Percentiles rank a stretch among this genome's conserved stretches.
Conservation (phyloP, 2,329 filamentous ascomycete genomes). For the Colletotrichum orbiculare region DNA sequence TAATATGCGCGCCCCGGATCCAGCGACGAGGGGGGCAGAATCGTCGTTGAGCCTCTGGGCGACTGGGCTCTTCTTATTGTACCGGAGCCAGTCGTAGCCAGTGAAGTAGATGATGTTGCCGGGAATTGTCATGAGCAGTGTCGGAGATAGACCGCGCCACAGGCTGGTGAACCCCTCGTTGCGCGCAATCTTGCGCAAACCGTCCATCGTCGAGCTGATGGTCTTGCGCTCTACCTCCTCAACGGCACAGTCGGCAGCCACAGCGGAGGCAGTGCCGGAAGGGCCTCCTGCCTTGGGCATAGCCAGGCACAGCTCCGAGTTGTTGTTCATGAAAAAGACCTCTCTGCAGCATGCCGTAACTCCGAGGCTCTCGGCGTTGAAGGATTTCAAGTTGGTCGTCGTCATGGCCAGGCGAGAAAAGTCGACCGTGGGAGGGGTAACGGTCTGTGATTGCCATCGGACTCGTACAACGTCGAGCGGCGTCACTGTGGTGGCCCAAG, state of each 20-base stretch:
- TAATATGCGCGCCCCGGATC: slow-evolving; percentile 79
- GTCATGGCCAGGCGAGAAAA: slow-evolving; percentile 67
- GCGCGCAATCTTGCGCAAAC: slow-evolving; percentile 90
- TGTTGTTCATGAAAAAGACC: slow-evolving; percentile 95
- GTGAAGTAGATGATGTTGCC: slow-evolving; percentile 99
- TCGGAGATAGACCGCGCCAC: slow-evolving; percentile 95
- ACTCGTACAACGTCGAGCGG: slow-evolving; percentile 97
- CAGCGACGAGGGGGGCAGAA: slow-evolving; percentile 83
- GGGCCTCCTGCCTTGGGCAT: slow-evolving; percentile 65
- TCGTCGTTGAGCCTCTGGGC: slow-evolving; percentile 70
- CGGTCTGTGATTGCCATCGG: slow-evolving; percentile 86
- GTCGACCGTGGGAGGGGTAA: slow-evolving; percentile 61
- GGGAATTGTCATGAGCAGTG: slow-evolving; percentile 91
- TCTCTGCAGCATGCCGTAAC: slow-evolving; percentile 96
- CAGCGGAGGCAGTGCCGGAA: slow-evolving; percentile 57
- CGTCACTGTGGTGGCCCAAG: slow-evolving; percentile 71
- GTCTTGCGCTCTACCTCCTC: slow-evolving; percentile 86
- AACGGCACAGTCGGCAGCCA: slow-evolving; percentile 79
- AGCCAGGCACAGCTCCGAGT: slow-evolving; percentile 83
- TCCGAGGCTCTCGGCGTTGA: slow-evolving; percentile 83
- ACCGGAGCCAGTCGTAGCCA: slow-evolving; percentile 94
- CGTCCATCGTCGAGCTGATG: slow-evolving; percentile 92
- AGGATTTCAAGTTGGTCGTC: slow-evolving; percentile 70
- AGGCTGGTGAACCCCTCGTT: slow-evolving; percentile 89
- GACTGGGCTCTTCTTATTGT: slow-evolving; percentile 78